Base-by-base conservation (phyloP, 495 filamentous ascomycete genomes). In the Annulohypoxylon moriforme region DNA sequence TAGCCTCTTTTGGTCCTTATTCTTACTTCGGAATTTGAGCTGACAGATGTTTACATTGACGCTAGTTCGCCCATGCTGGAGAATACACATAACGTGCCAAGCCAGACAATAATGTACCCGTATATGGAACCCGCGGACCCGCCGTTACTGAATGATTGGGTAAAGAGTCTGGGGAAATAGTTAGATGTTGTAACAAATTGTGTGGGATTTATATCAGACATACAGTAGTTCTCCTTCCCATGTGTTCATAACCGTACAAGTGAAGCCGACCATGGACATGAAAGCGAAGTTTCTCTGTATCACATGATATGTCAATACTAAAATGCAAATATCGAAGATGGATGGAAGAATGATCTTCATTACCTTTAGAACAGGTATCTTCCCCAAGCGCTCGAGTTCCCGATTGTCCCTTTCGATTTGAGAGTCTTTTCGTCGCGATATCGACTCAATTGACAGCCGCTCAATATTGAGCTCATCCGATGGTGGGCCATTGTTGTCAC, bases 221-320 rank as follows among this genome's bases (percentile, higher is more conserved):
- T 40, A 40, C 36, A 40, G 14, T 40, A 40, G 1, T 5, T 36
- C 63, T 16, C 76, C 81, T 55, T 85, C 82, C 83, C 82, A 85
- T 1, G 83, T 85, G 3, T 77, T 73, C 70, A 85, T 75, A 20
- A 84, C 79, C n/a, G 80, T 83, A 24, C 78, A 82, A 3, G 77
- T 80, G 47, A 85, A 85, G 0, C 83, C 84, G 11, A 85, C 60
- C 49, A 83, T 83, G 1, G 81, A 81, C 20, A 86, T 63, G 67
- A 82, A 78, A 14, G 75, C 77, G 63, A 83, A 85, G 34, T 82
- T 79, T 55, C 84, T 76, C 72, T 74, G 16, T 50, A 22, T 25
- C 46, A 53, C 27, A 31, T 31, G 4, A 29, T 9, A 60, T 10
- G 36, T 40, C 36, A 40, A 14, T 4, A 40, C n/a, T 3, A 5